These are phyloP conservation scores for Neurospora discreta DNA, from an alignment of 495 filamentous ascomycete species.

Conservation along the genomic window DNA sequence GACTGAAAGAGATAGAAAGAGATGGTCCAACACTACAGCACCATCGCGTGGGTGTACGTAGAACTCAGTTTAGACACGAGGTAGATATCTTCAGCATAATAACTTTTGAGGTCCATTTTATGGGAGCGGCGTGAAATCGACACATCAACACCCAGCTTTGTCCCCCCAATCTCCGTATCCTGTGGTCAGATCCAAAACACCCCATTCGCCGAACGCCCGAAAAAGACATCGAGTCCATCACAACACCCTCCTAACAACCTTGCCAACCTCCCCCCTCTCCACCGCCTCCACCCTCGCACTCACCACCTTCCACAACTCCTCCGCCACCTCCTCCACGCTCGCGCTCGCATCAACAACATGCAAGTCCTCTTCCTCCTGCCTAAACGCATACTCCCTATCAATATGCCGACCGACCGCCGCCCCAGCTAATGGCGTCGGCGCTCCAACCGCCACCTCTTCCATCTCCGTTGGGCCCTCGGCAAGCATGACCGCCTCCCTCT, in stretches of 20 bases:
- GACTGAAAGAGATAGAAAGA: too few species aligned
- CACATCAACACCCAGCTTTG: too few species aligned
- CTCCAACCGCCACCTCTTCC: constrained; percentile 16
- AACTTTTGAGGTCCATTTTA: too few species aligned
- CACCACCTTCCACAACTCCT: constrained; percentile 40
- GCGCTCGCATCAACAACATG: constrained; percentile 43
- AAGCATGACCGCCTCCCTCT: background rate
- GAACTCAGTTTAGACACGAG: too few species aligned
- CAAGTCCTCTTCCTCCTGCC: constrained; percentile 43
- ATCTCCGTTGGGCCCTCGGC: background rate
- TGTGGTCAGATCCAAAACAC: too few species aligned
- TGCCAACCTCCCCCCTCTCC: constrained; percentile 35
- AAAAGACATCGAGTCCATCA: constrained; percentile 4
- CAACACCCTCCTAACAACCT: constrained; percentile 28
- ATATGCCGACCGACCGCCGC: background rate
- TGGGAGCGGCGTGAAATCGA: too few species aligned
- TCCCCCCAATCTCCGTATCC: too few species aligned
- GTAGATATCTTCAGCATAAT: too few species aligned
- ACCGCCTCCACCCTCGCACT: constrained; percentile 33
- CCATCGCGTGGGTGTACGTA: too few species aligned
- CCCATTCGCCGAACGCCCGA: too few species aligned
- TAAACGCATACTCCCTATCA: constrained; percentile 27
- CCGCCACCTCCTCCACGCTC: constrained; percentile 38
- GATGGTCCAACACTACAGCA: too few species aligned
- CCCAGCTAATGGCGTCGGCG: constrained; percentile 8